Base-by-base conservation (phyloP, 257 asterid genomes). In the Henckelia pumila region DNA sequence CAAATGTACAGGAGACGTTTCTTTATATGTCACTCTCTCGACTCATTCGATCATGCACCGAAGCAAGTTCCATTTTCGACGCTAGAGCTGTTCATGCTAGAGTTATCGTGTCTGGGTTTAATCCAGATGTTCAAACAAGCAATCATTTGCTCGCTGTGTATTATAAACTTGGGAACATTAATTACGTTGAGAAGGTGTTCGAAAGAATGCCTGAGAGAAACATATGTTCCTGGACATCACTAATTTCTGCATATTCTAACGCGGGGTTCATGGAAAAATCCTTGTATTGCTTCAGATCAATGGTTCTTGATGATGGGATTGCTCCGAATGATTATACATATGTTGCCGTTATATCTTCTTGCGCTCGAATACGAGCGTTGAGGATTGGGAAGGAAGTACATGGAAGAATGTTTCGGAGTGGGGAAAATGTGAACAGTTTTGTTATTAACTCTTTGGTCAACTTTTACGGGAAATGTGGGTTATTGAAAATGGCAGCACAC, bases 381-480 rank as follows among this genome's bases (percentile, higher is more conserved):
- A 74, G 80, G 61, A 64, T 8, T 30, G 97, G 96, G 19, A 85
- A 83, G 75, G 96, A 88, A 75, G 72, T 91, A 37, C 97, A 91
- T 59, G 91, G 85, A 49, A 85, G 84, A 63, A 79, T 85, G 32
- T 79, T 28, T 62, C 84, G 84, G 75, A 76, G 59, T 6, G 83
- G 71, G 49, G 85, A 77, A 49, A 28, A 57, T 25, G 63, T 75
- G 6, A 87, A 84, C 70, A 75, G 77, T 66, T 79, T 81, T 55
- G 91, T 85, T 37, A 70, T 65, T 66, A 86, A 85, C 52, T 80
- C 79, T 33, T 78, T 91, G 87, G 78, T 89, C 55, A 89, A 87
- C 70, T 83, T 91, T 55, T 91, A 91, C 59, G 90, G 96, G 35
- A 91, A 88, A 82, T 86, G 95, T 65, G 86, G 91, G 72, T 71